Evolutionary conservation across 129 eudicot genomes (phyloP), one percentile per base, ranked within the genome.

Genomic region (Glebionis coronaria): DNA sequence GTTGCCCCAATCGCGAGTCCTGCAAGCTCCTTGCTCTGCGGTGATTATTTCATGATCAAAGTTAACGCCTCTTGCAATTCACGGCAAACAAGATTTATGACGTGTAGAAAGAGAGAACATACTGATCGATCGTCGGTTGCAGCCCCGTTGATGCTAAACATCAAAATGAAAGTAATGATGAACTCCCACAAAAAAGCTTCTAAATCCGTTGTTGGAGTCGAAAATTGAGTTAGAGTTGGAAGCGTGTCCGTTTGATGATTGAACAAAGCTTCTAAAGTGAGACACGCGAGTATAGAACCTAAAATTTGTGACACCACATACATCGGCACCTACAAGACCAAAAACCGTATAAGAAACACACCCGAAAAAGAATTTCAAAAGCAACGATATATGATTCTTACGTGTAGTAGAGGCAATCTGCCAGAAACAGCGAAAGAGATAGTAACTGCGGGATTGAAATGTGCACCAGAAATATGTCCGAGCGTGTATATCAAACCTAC

Each of bases 171-270:
- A 57, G 88, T 80, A 71, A 83, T 76, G 56, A 83, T 75, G 68
- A 80, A 87, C 56, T 87, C 95, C 95, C 89, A 87, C 19, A 70
- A 62, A 68, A 87, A 69, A 61, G 87, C 87, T 78, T 87, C 84
- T 27, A 73, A 75, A 73, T 73, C 73, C 6, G 84, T 75, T 5
- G 81, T 79, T 67, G 89, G 70, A 76, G 42, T 71, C 12, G 83
- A 68, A 69, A 46, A 83, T 27, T 69, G 84, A 38, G 95, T 87
- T 2, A 84, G 51, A 8, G 78, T 78, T 11, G 95, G 89, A 21
- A 69, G 35, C 3, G 71, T 73, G 59, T 87, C 78, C 4, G 5
- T 52, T 79, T 87, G 95, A 64, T 83, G 76, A 60, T 74, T 68
- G 66, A 78, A 87, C 61, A 87, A 31, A 14, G 70, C 69, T 51